Evolutionary conservation across 306 rosid species (phyloP).

Genomic region (Rubus parviflorus): DNA sequence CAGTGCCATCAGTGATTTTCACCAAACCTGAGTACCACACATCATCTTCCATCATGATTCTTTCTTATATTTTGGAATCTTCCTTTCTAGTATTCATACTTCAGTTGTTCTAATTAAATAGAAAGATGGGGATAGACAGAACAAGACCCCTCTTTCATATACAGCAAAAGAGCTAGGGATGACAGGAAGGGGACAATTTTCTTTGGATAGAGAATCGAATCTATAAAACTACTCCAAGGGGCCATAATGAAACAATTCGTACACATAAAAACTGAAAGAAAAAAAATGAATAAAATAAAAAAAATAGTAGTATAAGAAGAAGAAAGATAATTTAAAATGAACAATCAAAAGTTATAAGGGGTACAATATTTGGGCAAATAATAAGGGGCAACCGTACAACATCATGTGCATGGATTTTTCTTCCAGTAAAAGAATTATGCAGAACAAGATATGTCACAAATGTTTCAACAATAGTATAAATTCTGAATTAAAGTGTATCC

Average conservation of each 20-base stretch:
- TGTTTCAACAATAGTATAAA: background rate
- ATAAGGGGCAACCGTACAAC: background rate
- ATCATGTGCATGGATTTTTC: background rate
- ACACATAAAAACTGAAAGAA: background rate
- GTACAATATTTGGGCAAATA: too few species aligned
- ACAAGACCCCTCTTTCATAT: too few species aligned
- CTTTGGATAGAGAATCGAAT: background rate
- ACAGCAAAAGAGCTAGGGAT: background rate
- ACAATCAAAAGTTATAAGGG: background rate
- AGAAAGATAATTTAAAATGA: too few species aligned
- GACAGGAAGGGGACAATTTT: background rate
- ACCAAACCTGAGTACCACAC: background rate
- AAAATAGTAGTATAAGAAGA: too few species aligned
- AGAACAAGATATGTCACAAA: background rate
- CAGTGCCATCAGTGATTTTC: background rate
- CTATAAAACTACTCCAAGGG: background rate
- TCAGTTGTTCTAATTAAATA: too few species aligned
- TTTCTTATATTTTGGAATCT: too few species aligned
- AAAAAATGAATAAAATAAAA: too few species aligned
- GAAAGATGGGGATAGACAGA: too few species aligned
- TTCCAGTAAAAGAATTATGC: background rate
- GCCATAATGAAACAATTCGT: background rate
- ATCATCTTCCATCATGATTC: background rate
- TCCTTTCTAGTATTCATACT: too few species aligned
- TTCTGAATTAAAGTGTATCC: too few species aligned